Conservation (phyloP, 352 stramenopile genomes). For the Phytophthora podocarpi region DNA sequence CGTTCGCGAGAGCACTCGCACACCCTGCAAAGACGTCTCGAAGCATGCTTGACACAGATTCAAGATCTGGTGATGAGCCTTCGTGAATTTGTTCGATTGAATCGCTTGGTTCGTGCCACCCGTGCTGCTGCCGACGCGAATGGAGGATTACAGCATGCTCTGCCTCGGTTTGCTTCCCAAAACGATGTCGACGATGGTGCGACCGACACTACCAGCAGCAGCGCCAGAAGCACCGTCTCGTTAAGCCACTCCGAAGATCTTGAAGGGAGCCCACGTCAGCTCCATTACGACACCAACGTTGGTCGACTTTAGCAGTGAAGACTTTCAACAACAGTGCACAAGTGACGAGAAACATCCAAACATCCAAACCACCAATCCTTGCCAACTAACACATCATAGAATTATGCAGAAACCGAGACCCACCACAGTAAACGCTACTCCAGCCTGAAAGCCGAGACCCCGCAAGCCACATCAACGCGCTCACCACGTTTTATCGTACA, state of each 20-base stretch:
- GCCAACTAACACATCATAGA: too few relatives aligned
- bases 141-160: background rate
- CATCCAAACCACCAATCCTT: too few relatives aligned
- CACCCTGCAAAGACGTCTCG: background rate
- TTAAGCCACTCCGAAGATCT: background rate
- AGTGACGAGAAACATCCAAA: too few relatives aligned
- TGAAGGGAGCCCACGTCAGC: background rate
- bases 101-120: background rate
- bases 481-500: constrained; percentile 48
- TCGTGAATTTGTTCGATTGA: constrained; percentile 9
- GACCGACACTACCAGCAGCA: constrained; percentile 6
- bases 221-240: background rate
- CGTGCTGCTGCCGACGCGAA: background rate
- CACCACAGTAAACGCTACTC: too few relatives aligned
- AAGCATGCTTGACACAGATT: constrained; percentile 1
- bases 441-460: too few relatives aligned
- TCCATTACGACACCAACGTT: background rate
- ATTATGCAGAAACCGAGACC: too few relatives aligned
- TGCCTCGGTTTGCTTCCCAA: too few relatives aligned
- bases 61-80: constrained; percentile 13
- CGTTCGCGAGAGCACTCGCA: background rate
- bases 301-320: background rate
- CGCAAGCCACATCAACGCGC: too few relatives aligned
- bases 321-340: background rate
- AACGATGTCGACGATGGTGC: background rate